These are phyloP conservation scores for Aspergillus cristatus DNA, from an alignment of 495 filamentous ascomycete genomes.

Conservation along the genomic window DNA sequence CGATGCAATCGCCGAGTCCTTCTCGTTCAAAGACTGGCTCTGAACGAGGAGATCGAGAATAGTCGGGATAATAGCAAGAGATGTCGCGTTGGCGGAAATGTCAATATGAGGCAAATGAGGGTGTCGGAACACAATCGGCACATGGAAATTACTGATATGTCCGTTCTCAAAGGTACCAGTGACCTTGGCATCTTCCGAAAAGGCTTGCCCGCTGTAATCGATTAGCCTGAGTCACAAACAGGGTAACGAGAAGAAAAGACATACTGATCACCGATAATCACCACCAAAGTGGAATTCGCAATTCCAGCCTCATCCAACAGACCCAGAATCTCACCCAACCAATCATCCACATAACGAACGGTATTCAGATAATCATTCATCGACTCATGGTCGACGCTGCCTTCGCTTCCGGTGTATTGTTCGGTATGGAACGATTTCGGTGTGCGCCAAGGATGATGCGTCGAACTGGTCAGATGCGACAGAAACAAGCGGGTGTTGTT, in stretches of 20 bases:
- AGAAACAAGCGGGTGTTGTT: constrained; percentile 37
- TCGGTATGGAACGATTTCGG: constrained; percentile 24
- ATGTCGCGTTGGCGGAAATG: constrained; percentile 30
- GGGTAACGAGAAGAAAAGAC: constrained; percentile 1
- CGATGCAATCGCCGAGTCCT: constrained; percentile 24
- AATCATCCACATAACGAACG: constrained; percentile 28
- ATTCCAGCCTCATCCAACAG: constrained; percentile 18
- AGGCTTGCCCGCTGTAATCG: constrained; percentile 21
- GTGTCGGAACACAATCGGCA: constrained; percentile 36
- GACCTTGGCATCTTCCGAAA: constrained; percentile 28
- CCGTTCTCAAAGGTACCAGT: constrained; percentile 37
- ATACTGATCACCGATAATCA: constrained; percentile 30
- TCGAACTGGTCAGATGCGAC: constrained; percentile 38
- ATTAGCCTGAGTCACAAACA: background rate
- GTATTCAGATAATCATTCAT: constrained; percentile 37
- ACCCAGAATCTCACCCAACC: constrained; percentile 16
- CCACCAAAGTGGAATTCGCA: constrained; percentile 22
- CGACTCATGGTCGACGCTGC: constrained; percentile 17
- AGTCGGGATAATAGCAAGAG: constrained; percentile 35
- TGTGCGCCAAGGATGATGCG: constrained; percentile 35
- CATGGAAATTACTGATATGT: constrained; percentile 36
- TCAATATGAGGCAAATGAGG: constrained; percentile 32
- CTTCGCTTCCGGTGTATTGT: constrained; percentile 23
- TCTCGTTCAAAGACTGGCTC: constrained; percentile 27
- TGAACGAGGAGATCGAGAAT: constrained; percentile 38